phyloP scores from a whole-genome alignment of 2,329 filamentous ascomycete genomes.

The Gaeumannomyces tritici region DNA sequence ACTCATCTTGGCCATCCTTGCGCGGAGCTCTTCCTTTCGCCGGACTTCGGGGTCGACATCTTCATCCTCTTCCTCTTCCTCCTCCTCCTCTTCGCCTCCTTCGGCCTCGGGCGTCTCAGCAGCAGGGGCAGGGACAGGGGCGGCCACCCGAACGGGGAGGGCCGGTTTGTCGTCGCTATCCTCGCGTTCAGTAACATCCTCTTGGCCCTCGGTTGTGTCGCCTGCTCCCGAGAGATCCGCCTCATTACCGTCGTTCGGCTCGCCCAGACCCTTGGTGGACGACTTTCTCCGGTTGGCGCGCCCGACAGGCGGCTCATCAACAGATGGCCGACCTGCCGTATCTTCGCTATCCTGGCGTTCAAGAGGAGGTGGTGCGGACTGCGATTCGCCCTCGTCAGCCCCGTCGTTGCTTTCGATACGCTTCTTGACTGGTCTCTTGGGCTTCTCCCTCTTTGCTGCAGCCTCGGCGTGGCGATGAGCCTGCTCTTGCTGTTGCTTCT shows the following conservation, averaged over 20 bases:
- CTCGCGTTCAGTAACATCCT: conserved; percentile 59
- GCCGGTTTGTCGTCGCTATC: conserved; percentile 56
- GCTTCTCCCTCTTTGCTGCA: conserved; percentile 75
- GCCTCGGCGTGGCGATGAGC: conserved; percentile 73
- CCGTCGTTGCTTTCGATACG: conserved; percentile 38
- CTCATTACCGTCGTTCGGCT: conserved; percentile 51
- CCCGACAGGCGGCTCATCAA: conserved; percentile 35
- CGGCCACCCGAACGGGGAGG: conserved; percentile 25
- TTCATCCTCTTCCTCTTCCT: conserved; percentile 73
- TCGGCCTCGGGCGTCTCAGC: conserved; percentile 28
- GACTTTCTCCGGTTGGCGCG: conserved; percentile 39
- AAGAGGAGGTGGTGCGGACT: conserved; percentile 22
- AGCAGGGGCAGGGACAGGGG: conserved; percentile 14
- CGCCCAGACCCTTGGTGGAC: conserved; percentile 30
- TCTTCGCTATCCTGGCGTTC: conserved; percentile 41
- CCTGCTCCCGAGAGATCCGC: conserved; percentile 56
- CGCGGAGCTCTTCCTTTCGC: conserved; percentile 78
- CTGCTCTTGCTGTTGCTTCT: conserved; percentile 89
- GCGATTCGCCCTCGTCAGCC: conserved; percentile 23
- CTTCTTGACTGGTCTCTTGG: conserved; percentile 69
- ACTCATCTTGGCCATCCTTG: conserved; percentile 97
- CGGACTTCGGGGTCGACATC: conserved; percentile 81
- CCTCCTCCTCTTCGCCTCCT: conserved; percentile 51
- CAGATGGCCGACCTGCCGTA: conserved; percentile 35
- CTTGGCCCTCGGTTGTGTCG: conserved; percentile 51